Evolutionary conservation across 1,284 basidiomycete genomes (phyloP).

Genomic region (Trichosporon coremiiforme): DNA sequence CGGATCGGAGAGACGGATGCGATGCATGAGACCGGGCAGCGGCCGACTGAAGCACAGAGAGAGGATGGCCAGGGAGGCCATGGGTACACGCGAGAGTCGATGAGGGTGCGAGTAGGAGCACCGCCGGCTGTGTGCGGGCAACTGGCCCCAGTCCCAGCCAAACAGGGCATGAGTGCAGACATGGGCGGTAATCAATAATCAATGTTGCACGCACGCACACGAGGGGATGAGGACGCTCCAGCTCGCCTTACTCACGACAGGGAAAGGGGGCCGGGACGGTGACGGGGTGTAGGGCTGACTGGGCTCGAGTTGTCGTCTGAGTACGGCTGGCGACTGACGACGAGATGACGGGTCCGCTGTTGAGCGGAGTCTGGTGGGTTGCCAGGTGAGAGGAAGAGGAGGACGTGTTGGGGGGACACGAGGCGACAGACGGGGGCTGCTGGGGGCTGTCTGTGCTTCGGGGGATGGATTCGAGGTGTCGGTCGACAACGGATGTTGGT

Average conservation of each 20-base stretch:
- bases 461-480: neutral
- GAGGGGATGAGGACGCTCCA: too few relatives aligned
- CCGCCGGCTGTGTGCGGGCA: neutral
- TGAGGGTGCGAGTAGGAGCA: neutral
- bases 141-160: neutral
- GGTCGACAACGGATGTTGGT: neutral
- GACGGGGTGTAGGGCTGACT: neutral
- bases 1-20: neutral
- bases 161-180: neutral
- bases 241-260: neutral
- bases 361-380: neutral
- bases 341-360: neutral
- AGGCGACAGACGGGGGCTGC: neutral
- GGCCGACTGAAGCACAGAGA: neutral
- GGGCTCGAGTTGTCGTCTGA: neutral
- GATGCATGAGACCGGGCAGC: neutral
- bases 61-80: neutral
- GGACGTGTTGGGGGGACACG: too few relatives aligned
- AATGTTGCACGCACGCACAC: neutral
- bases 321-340: too few relatives aligned
- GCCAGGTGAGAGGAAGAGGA: neutral
- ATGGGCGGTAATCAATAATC: neutral
- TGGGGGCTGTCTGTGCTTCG: neutral
- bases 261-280: neutral
- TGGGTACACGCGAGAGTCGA: too few relatives aligned